A percentile compares a stretch with the other conserved stretches of the same genome.
phyloP scores from a whole-genome alignment of 345 rosid species.

The Rhizophora mangle region DNA sequence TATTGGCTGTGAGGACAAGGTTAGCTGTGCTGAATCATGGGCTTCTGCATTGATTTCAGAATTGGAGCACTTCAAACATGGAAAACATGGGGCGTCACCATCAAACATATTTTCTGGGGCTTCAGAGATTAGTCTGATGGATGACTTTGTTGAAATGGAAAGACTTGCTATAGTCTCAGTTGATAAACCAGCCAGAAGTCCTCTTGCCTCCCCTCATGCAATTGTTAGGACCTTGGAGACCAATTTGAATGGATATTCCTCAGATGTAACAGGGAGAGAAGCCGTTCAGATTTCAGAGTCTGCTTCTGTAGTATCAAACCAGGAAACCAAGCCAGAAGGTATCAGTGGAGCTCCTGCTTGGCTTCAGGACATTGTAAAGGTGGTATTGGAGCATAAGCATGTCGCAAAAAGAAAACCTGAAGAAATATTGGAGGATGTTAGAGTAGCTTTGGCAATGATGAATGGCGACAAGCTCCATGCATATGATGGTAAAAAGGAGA shows the following conservation, averaged over 20 bases:
- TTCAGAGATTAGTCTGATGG: conserved; percentile 80
- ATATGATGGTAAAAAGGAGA: conserved; percentile 23
- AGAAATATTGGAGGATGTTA: conserved; percentile 57
- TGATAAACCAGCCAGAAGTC: conserved; percentile 40
- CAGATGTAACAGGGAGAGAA: conserved; percentile 25
- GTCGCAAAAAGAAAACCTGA: conserved; percentile 37
- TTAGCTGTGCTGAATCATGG: conserved; percentile 69
- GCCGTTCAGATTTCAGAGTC: conserved; percentile 32
- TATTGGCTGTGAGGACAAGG: conserved; percentile 65
- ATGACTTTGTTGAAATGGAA: conserved; percentile 97
- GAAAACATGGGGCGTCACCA: conserved; percentile 43
- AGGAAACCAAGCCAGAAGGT: conserved; percentile 29
- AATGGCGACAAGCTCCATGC: conserved; percentile 20
- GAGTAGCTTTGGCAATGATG: conserved; percentile 41
- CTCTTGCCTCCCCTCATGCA: conserved; percentile 29
- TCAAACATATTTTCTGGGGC: conserved; percentile 49
- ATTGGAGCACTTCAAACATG: conserved; percentile 59
- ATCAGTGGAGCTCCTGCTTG: conserved; percentile 32
- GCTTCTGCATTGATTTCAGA: conserved; percentile 75
- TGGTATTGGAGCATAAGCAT: conserved; percentile 44
- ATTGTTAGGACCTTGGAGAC: conserved; percentile 14
- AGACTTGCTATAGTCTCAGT: conserved; percentile 59
- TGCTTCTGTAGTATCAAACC: conserved; percentile 20
- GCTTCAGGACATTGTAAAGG: conserved; percentile 47
- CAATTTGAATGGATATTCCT: conserved; percentile 27